Percentiles rank a stretch among this genome's conserved stretches.
Evolutionary conservation across 1,284 basidiomycete genomes (phyloP).

Genomic region (Fomitopsis betulina): DNA sequence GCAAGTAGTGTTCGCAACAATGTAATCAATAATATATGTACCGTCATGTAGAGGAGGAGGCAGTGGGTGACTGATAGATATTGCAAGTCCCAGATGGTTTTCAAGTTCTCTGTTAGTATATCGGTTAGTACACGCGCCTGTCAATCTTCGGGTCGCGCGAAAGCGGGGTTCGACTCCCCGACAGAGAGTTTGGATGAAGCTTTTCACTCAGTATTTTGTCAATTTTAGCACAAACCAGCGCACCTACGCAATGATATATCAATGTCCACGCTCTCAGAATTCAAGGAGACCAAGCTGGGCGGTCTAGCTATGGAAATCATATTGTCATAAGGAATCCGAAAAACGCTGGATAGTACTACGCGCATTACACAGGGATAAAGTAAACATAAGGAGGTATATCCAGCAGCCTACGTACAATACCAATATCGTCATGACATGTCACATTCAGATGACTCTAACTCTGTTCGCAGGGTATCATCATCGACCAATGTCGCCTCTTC

Average conservation of each 20-base stretch:
- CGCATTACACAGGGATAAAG: not conserved
- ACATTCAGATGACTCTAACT: not conserved
- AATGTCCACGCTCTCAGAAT: no score
- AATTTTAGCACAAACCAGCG: no score
- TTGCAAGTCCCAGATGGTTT: no score
- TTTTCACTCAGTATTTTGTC: no score
- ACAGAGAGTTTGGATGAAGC: slow-evolving; percentile 8
- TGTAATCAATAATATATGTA: no score
- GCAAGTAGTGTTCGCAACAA: not conserved
- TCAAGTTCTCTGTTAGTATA: not conserved
- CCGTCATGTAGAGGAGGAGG: no score
- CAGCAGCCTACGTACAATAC: not conserved
- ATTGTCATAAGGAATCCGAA: not conserved
- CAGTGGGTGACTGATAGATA: no score
- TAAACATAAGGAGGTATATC: not conserved
- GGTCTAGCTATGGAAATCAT: no score
- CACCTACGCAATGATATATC: no score
- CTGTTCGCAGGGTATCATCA: slow-evolving; percentile 8
- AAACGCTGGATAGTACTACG: not conserved
- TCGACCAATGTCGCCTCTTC: no score
- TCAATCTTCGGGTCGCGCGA: slow-evolving; percentile 24
- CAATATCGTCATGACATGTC: slow-evolving; percentile 2
- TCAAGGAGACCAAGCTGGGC: no score
- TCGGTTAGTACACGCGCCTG: not conserved
- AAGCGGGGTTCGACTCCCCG: slow-evolving; percentile 26